Conservation (phyloP, 176 grass and related monocot genomes). For the Tuctoria greenei region DNA sequence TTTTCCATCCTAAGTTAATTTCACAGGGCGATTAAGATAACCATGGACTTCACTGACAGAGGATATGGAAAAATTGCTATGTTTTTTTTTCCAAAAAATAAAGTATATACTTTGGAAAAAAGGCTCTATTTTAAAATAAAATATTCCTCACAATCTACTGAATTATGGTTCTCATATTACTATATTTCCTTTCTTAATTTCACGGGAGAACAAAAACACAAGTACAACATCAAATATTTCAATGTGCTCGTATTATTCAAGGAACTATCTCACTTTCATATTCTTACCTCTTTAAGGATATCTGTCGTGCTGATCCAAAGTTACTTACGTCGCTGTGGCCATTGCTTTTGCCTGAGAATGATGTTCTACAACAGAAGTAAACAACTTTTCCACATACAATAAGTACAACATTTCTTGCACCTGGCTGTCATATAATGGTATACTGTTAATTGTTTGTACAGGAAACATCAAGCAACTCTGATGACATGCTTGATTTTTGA, state of each 20-base stretch:
- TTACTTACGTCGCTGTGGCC: constrained; percentile 85
- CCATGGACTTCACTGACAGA: neutral
- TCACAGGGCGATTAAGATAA: neutral
- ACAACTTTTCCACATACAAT: constrained; percentile 19
- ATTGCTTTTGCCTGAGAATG: constrained; percentile 86
- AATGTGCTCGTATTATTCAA: constrained; percentile 11
- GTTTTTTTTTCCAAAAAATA: constrained; percentile 7
- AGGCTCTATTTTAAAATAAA: neutral
- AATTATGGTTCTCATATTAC: neutral
- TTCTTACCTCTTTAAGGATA: constrained; percentile 58
- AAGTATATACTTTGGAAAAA: constrained; percentile 10
- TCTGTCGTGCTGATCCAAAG: constrained; percentile 84
- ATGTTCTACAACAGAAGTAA: constrained; percentile 83
- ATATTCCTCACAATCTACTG: constrained; percentile 10
- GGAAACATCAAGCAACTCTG: constrained; percentile 88
- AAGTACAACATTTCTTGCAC: constrained; percentile 20
- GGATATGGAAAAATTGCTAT: neutral
- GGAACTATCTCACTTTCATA: constrained; percentile 22
- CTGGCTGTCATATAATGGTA: constrained; percentile 26
- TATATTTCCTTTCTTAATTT: constrained; percentile 20
- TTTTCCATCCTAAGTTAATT: constrained; percentile 10
- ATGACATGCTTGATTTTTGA: constrained; percentile 97
- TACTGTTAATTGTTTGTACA: constrained; percentile 47
- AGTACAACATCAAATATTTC: constrained; percentile 14
- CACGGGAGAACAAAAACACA: neutral